phyloP scores from a whole-genome alignment of 495 filamentous ascomycete species.

The Hyaloscypha finlandica region DNA sequence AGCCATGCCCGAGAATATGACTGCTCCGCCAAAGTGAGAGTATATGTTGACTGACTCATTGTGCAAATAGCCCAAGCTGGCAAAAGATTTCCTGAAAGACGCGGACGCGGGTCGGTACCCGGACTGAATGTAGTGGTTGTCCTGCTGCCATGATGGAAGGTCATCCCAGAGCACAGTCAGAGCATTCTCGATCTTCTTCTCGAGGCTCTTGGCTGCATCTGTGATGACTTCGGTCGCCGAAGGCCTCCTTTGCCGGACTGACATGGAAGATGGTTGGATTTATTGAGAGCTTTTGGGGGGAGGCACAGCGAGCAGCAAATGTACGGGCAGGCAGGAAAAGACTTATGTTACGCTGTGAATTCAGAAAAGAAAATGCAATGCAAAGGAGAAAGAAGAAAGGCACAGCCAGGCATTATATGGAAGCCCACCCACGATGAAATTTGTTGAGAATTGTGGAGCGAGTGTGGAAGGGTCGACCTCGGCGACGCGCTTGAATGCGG shows the following conservation, averaged over 20 bases:
- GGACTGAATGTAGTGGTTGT: constrained; percentile 74
- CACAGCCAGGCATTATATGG: background rate
- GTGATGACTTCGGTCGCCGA: constrained; percentile 18
- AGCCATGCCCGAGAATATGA: constrained; percentile 46
- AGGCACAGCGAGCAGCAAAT: background rate
- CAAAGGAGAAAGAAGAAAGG: background rate
- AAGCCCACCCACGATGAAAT: background rate
- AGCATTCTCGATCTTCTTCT: constrained; percentile 29
- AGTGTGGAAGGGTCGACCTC: background rate
- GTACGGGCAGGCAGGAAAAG: constrained; percentile 2
- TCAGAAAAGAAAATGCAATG: background rate
- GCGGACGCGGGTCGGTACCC: constrained; percentile 71
- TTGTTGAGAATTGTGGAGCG: background rate
- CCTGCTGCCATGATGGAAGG: constrained; percentile 68
- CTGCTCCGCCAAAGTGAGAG: constrained; percentile 72
- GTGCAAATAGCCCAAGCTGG: constrained; percentile 73
- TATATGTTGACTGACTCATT: constrained; percentile 98
- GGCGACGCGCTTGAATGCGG: background rate
- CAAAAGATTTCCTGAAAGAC: constrained; percentile 64
- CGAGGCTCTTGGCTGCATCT: constrained; percentile 23
- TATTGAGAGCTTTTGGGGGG: background rate
- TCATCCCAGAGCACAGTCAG: constrained; percentile 60
- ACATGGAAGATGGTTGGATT: constrained; percentile 14
- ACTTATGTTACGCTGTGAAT: background rate
- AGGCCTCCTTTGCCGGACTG: constrained; percentile 22